phyloP scores from a whole-genome alignment of 495 filamentous ascomycete genomes.

The Physcia stellaris region DNA sequence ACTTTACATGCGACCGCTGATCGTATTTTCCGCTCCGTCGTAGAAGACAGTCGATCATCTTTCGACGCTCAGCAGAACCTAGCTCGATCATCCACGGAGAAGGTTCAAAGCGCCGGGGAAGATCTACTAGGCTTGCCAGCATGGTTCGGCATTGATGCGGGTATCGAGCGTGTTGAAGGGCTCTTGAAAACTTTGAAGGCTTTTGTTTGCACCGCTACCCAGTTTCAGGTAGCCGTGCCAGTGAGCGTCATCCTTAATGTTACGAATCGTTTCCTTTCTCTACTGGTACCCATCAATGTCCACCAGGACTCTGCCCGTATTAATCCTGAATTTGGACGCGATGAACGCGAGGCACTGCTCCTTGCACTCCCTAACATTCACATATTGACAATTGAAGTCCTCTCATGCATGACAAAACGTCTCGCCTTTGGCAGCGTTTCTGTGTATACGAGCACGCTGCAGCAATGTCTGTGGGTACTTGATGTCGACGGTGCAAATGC shows the following conservation, averaged over 20 bases:
- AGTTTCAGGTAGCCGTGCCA: slow-evolving; percentile 45
- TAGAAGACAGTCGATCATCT: slow-evolving; percentile 64
- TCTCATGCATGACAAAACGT: slow-evolving; percentile 36
- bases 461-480: slow-evolving; percentile 58
- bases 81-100: slow-evolving; percentile 17
- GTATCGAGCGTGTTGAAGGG: slow-evolving; percentile 50
- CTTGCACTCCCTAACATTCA: slow-evolving; percentile 60
- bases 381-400: slow-evolving; percentile 45
- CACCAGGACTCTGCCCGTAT: slow-evolving; percentile 28
- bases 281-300: slow-evolving; percentile 36
- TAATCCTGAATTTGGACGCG: slow-evolving; percentile 56
- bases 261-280: slow-evolving; percentile 50
- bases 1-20: slow-evolving; percentile 55
- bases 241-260: slow-evolving; percentile 52
- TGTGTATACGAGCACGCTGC: slow-evolving; percentile 43
- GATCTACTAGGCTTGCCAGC: slow-evolving; percentile 40
- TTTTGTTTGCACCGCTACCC: slow-evolving; percentile 45
- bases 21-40: slow-evolving; percentile 57
- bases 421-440: slow-evolving; percentile 39
- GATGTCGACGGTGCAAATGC: slow-evolving; percentile 40
- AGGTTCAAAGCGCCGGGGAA: slow-evolving; percentile 23
- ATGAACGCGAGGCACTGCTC: slow-evolving; percentile 67
- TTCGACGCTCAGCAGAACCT: slow-evolving; percentile 20
- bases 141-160: slow-evolving; percentile 62
- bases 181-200: slow-evolving; percentile 41